Conservation (phyloP, 371 early-diverging fungal species). For the Mortierella sp. region DNA sequence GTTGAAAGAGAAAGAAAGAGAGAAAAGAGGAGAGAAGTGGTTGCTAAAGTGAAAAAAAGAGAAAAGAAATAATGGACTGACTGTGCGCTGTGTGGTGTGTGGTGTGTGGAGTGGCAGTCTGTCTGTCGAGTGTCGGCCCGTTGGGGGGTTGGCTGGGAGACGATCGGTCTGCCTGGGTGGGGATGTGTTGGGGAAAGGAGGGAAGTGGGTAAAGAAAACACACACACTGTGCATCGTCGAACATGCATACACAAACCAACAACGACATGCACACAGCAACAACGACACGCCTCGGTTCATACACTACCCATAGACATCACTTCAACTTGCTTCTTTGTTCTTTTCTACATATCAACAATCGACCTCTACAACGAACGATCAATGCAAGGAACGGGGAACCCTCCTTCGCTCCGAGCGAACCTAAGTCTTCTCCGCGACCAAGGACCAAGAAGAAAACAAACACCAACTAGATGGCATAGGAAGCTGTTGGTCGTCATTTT, state of each 20-base stretch:
- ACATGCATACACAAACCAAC: neutral
- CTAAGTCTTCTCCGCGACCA: neutral
- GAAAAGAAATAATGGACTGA: neutral
- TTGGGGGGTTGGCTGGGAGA: neutral
- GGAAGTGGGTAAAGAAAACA: neutral
- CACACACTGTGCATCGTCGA: neutral
- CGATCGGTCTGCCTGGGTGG: neutral
- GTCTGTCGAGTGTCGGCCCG: conserved; percentile 8
- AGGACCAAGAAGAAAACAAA: neutral
- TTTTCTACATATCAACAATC: neutral
- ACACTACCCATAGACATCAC: neutral
- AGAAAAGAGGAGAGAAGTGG: conserved; percentile 7
- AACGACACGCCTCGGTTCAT: neutral
- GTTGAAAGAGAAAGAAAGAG: neutral
- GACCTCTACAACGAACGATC: neutral
- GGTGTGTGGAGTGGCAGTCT: neutral
- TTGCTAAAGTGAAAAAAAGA: neutral
- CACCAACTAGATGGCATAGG: neutral
- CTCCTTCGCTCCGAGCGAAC: neutral
- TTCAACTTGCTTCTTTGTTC: neutral
- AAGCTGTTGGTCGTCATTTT: neutral
- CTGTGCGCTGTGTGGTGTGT: neutral
- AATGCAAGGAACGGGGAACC: neutral
- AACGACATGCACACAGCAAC: neutral
- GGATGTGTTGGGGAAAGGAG: neutral